Evolutionary conservation across 164 flowering plant genomes (phyloP).

Genomic region (Taxillus chinensis): DNA sequence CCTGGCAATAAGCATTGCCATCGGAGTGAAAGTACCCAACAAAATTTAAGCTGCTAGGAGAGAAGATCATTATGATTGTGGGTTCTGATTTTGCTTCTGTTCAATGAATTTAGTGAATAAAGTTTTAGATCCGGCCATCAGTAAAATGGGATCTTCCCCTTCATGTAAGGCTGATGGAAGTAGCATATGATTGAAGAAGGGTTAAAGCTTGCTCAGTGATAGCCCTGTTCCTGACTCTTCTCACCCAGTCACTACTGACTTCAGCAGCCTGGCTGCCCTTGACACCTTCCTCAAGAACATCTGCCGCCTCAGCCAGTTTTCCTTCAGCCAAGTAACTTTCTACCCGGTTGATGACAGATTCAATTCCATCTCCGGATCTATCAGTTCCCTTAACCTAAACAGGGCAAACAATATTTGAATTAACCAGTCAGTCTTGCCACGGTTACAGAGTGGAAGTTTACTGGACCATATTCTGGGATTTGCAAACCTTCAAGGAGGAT

Average conservation of each 20-base stretch:
- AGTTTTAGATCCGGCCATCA: too few relatives aligned
- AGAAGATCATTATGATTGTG: too few relatives aligned
- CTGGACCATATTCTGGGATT: not conserved
- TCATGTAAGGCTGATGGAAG: constrained; percentile 55
- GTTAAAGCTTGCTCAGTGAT: constrained; percentile 83
- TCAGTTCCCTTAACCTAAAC: constrained; percentile 57
- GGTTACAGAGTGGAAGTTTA: not conserved
- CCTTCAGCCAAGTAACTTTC: constrained; percentile 73
- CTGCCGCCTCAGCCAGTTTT: constrained; percentile 82
- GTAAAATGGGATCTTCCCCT: not conserved
- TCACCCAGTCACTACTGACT: constrained; percentile 63
- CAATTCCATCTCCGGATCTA: constrained; percentile 69
- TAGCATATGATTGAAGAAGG: constrained; percentile 74
- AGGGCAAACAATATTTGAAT: not conserved
- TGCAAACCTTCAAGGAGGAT: constrained; percentile 62
- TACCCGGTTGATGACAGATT: constrained; percentile 63
- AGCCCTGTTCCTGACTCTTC: constrained; percentile 66
- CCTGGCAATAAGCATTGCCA: too few relatives aligned
- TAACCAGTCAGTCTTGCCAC: not conserved
- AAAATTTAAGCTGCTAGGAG: too few relatives aligned
- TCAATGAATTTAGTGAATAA: too few relatives aligned
- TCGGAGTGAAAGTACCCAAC: too few relatives aligned
- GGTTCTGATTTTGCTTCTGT: too few relatives aligned
- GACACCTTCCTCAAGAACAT: constrained; percentile 72
- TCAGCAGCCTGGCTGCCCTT: constrained; percentile 69